These are phyloP conservation scores for Glycine soja DNA, from an alignment of 306 rosid species.

Conservation along the genomic window DNA sequence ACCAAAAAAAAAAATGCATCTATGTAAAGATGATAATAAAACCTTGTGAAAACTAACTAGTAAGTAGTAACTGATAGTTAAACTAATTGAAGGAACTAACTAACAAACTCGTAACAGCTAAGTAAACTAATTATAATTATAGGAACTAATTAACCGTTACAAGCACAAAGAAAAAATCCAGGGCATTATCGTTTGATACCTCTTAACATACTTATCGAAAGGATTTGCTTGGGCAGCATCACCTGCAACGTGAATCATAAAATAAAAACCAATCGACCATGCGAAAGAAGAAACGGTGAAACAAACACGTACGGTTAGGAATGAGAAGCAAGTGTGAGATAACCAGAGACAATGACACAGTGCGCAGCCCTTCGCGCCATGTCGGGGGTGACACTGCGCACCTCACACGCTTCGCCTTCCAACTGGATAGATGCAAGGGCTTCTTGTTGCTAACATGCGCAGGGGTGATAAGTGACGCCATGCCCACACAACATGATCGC, in stretches of 20 bases:
- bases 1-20: background rate
- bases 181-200: slow-evolving; percentile 47
- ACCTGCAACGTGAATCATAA: slow-evolving; percentile 51
- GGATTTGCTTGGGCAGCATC: slow-evolving; percentile 63
- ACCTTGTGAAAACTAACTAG: background rate
- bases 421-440: slow-evolving; percentile 30
- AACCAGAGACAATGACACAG: slow-evolving; percentile 67
- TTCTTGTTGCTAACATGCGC: slow-evolving; percentile 58
- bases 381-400: slow-evolving; percentile 63
- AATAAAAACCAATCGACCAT: background rate
- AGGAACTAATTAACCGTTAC: too few species aligned
- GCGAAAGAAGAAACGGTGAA: background rate
- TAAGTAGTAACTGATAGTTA: background rate
- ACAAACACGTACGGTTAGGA: slow-evolving; percentile 57
- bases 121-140: too few species aligned
- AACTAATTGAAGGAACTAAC: too few species aligned
- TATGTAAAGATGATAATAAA: background rate
- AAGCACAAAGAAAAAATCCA: too few species aligned
- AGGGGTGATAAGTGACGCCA: slow-evolving; percentile 56
- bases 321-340: slow-evolving; percentile 62
- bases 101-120: too few species aligned
- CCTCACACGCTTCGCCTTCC: slow-evolving; percentile 46
- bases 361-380: slow-evolving; percentile 73
- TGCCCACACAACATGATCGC: slow-evolving; percentile 38
- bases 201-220: slow-evolving; percentile 79